Conservation (phyloP, 78 protist genomes). For the Dictyostelium firmibasis region DNA sequence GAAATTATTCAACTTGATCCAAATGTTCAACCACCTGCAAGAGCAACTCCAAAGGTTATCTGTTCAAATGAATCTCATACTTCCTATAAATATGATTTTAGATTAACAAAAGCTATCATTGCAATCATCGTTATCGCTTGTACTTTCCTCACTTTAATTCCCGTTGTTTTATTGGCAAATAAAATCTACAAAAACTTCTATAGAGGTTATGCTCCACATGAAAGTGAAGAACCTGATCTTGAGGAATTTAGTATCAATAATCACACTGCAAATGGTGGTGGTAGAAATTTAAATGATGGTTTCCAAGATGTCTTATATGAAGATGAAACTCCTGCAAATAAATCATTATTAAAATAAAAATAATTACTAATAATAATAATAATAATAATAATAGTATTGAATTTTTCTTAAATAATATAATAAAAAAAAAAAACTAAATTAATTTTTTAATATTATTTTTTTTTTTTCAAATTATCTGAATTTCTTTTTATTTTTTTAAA, state of each 20-base stretch:
- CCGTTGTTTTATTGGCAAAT: neutral
- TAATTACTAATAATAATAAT: neutral
- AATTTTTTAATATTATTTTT: too few relatives aligned
- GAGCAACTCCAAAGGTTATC: neutral
- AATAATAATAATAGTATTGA: neutral
- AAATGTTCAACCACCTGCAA: neutral
- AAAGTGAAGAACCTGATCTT: neutral
- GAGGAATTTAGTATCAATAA: conserved; percentile 3
- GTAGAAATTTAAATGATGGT: conserved; percentile 2
- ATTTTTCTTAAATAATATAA: neutral
- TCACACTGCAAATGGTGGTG: neutral
- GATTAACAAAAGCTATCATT: neutral
- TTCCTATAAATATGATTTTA: neutral
- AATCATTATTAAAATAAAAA: neutral
- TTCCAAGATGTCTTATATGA: neutral
- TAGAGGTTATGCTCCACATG: neutral
- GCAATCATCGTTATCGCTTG: neutral
- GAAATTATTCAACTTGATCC: neutral
- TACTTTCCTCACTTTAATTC: neutral
- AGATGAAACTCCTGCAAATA: neutral
- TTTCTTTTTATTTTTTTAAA: neutral
- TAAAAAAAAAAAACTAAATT: neutral
- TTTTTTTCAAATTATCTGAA: neutral
- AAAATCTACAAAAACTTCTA: neutral
- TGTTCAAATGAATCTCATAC: neutral